Evolutionary conservation across 2,329 filamentous ascomycete species (phyloP), one percentile per base, ranked within the genome.

Genomic region (Epichloe coenophiala): DNA sequence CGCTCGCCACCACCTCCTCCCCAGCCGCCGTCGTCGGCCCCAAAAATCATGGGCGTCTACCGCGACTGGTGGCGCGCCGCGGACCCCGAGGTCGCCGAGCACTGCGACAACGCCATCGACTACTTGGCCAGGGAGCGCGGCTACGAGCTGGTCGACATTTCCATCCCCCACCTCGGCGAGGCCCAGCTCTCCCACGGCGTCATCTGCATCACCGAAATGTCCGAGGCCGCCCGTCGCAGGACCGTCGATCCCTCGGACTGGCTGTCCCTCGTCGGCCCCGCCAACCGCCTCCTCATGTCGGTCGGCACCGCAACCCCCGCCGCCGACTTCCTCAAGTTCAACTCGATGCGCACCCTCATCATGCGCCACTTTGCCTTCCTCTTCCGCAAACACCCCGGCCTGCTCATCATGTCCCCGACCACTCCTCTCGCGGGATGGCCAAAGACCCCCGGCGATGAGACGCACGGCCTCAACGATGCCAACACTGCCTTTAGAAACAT

Each of bases 401-500:
- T 96, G 53, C 68, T 95, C 36, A 80, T 96, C 53, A 69, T 94
- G 41, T 85, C 84, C 2, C 90, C 90, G 0, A 89, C 88, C 1
- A 79, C 80, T 3, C 86, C 89, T 0, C 77, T 84, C 53, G 73
- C 80, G 0, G 89, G 89, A 11, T 94, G 86, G 85, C 77, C 78
- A 41, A 80, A 83, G 23, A 53, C 64, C 11, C 66, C 72, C 1
- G 74, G 70, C 8, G 82, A 86, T 40, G 70, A 81, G 15, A 70
- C 70, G n/a, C 81, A 89, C 59, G 90, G 90, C 2, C 71, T 88
- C 57, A 83, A 76, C 38, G 84, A 96, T 63, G 83, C 76, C 0
- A 88, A 93, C 62, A 72, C 69, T 54, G 82, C 80, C 15, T 70
- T 95, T n/a, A 72, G 77, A 27, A 86, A 79, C 61, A 95, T 95